These are phyloP conservation scores for Cadophora malorum DNA, from an alignment of 2,329 filamentous ascomycete species.

Conservation along the genomic window DNA sequence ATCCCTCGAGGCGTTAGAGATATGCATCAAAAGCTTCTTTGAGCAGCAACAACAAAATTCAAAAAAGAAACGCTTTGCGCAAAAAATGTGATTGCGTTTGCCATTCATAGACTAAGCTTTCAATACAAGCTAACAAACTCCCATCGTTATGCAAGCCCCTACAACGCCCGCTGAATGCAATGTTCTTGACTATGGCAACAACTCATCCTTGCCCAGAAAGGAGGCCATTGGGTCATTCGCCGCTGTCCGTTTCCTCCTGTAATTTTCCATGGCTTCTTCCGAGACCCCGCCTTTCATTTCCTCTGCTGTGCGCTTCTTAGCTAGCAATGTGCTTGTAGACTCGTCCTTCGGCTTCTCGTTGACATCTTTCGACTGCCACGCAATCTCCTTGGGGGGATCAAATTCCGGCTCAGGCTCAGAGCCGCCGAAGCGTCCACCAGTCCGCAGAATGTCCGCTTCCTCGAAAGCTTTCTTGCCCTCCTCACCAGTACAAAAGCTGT, in stretches of 20 bases:
- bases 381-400: constrained; percentile 36
- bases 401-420: constrained; percentile 44
- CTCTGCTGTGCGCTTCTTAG: constrained; percentile 76
- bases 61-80: neutral
- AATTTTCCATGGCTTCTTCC: constrained; percentile 86
- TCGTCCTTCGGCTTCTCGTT: constrained; percentile 45
- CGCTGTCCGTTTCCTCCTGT: constrained; percentile 75
- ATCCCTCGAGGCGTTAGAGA: constrained; percentile 37
- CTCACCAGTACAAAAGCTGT: constrained; percentile 96
- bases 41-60: constrained; percentile 11
- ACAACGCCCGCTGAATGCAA: constrained; percentile 32
- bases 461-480: constrained; percentile 83
- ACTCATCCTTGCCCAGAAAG: constrained; percentile 75
- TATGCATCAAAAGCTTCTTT: constrained; percentile 33
- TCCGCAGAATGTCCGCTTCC: constrained; percentile 69
- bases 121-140: constrained; percentile 14
- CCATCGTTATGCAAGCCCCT: constrained; percentile 23
- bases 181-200: constrained; percentile 51
- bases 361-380: constrained; percentile 41
- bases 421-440: constrained; percentile 48
- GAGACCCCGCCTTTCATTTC: constrained; percentile 81
- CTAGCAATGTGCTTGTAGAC: constrained; percentile 36
- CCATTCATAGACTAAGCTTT: neutral
- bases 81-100: constrained; percentile 2
- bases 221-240: constrained; percentile 88